phyloP scores from a whole-genome alignment of 2,329 filamentous ascomycete species.

The Pseudogymnoascus sp. region DNA sequence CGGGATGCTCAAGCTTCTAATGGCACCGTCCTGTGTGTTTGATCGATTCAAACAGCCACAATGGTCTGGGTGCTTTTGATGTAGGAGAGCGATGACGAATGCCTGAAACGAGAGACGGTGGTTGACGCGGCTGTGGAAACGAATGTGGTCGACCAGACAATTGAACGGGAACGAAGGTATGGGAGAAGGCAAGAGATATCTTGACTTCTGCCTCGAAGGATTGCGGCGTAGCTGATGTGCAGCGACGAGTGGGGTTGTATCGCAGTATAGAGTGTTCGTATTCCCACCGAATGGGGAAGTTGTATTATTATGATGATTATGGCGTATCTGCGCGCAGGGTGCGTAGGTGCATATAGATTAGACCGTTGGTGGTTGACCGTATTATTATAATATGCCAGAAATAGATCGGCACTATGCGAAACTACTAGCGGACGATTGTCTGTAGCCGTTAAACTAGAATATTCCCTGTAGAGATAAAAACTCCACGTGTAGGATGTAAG shows the following conservation, averaged over 20 bases:
- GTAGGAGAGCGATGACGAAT: not conserved
- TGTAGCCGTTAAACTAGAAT: constrained; percentile 7
- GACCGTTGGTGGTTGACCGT: not conserved
- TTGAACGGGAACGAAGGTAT: constrained; percentile 4
- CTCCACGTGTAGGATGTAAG: not conserved
- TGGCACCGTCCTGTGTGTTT: not conserved
- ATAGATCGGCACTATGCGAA: constrained; percentile 2
- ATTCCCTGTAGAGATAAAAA: not conserved
- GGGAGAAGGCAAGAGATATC: not conserved
- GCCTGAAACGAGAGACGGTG: not conserved
- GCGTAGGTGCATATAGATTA: not conserved
- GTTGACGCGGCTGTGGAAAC: constrained; percentile 2
- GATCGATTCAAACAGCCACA: not conserved
- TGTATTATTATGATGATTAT: constrained; percentile 8
- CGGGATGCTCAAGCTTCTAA: not conserved
- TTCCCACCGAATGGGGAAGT: constrained; percentile 4
- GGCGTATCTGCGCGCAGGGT: constrained; percentile 6
- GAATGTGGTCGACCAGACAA: constrained; percentile 6
- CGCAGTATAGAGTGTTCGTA: not conserved
- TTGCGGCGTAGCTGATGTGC: not conserved
- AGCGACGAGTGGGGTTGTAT: not conserved
- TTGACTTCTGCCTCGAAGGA: not conserved
- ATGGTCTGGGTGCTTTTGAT: not conserved
- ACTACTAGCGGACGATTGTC: not conserved
- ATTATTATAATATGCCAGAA: constrained; percentile 6